Conservation (phyloP, 306 rosid species). For the Aeschynomene evenia region DNA sequence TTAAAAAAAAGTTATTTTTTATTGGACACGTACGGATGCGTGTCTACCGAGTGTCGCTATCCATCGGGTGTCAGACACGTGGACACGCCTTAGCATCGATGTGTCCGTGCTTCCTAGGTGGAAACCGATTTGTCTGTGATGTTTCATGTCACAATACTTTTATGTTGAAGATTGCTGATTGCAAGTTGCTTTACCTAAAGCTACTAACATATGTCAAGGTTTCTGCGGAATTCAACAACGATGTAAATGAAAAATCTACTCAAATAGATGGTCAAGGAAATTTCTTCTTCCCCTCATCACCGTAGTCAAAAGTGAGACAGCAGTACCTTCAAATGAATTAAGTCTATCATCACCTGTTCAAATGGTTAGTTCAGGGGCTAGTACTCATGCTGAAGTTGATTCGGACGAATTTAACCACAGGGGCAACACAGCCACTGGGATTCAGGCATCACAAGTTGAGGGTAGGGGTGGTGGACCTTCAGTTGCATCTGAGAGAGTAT, state of each 20-base stretch:
- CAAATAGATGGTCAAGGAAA: slow-evolving; percentile 59
- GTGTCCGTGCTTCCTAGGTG: too few species aligned
- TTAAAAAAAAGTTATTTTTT: too few species aligned
- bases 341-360: slow-evolving; percentile 59
- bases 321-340: slow-evolving; percentile 60
- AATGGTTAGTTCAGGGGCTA: slow-evolving; percentile 50
- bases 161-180: slow-evolving; percentile 26
- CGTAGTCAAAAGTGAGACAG: slow-evolving; percentile 63
- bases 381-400: slow-evolving; percentile 59
- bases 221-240: slow-evolving; percentile 51
- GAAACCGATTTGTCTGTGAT: slow-evolving; percentile 19
- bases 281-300: slow-evolving; percentile 44
- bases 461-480: slow-evolving; percentile 59
- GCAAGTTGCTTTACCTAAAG: slow-evolving; percentile 38
- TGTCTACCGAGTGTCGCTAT: too few species aligned
- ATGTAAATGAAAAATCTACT: slow-evolving; percentile 45
- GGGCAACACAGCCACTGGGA: slow-evolving; percentile 45
- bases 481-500: slow-evolving; percentile 52
- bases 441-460: slow-evolving; percentile 66
- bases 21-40: too few species aligned
- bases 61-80: too few species aligned
- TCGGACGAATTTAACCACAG: slow-evolving; percentile 58
- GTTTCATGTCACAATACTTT: slow-evolving; percentile 12
- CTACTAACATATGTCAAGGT: slow-evolving; percentile 59
- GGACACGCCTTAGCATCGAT: too few species aligned